These are phyloP conservation scores for Rubroshorea leprosula DNA, from an alignment of 345 rosid species.

Conservation along the genomic window DNA sequence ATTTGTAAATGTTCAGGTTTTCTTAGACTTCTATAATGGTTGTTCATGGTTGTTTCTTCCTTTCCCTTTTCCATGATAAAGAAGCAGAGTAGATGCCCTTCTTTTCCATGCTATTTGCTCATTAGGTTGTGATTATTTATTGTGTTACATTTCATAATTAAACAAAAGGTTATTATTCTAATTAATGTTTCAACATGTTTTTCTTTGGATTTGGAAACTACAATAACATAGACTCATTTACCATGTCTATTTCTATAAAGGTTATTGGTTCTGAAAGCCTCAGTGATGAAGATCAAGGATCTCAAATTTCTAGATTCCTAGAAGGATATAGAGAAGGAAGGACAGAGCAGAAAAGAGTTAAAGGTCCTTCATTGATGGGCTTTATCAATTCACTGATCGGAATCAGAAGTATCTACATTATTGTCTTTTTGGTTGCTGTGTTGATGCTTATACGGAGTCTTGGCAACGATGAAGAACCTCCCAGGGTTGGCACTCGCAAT, in stretches of 20 bases:
- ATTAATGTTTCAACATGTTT: no score
- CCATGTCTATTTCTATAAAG: slow-evolving; percentile 22
- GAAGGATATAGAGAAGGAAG: slow-evolving; percentile 81
- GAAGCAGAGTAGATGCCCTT: no score
- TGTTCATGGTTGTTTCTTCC: no score
- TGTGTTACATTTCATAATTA: no score
- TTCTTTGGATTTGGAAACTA: no score
- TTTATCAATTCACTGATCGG: slow-evolving; percentile 63
- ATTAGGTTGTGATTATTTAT: no score
- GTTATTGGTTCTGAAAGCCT: slow-evolving; percentile 57
- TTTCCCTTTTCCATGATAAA: no score
- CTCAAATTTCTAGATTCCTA: slow-evolving; percentile 68
- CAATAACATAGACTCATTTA: no score
- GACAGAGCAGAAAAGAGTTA: slow-evolving; percentile 24
- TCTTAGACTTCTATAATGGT: no score
- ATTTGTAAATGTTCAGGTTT: no score
- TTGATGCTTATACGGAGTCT: slow-evolving; percentile 49
- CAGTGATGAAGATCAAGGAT: slow-evolving; percentile 61
- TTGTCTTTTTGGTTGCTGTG: slow-evolving; percentile 65
- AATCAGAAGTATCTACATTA: slow-evolving; percentile 46
- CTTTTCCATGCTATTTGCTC: no score
- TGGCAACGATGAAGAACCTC: slow-evolving; percentile 54
- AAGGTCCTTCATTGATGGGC: slow-evolving; percentile 60
- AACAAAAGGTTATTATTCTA: no score
- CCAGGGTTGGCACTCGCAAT: slow-evolving; percentile 35